A percentile compares a stretch with the other conserved stretches of the same genome.
Conservation (phyloP, 129 eudicot genomes). For the Pulicaria dysenterica region DNA sequence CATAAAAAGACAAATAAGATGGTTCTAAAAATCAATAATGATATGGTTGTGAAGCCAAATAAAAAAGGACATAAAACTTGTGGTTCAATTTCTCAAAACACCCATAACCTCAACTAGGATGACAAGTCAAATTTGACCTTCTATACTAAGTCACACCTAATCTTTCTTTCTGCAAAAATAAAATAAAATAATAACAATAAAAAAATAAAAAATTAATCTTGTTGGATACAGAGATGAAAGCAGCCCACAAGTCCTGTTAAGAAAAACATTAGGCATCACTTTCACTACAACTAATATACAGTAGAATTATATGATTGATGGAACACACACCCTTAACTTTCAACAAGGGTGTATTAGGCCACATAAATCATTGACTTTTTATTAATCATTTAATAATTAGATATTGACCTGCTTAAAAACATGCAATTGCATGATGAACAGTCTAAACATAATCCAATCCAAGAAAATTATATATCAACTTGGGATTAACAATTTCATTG, state of each 20-base stretch:
- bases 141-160: conserved; percentile 27
- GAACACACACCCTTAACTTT: conserved; percentile 33
- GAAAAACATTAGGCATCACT: conserved; percentile 32
- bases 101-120: conserved; percentile 56
- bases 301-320: conserved; percentile 19
- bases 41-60: conserved; percentile 23
- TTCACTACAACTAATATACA: conserved; percentile 43
- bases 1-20: conserved; percentile 7
- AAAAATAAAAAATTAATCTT: conserved; percentile 16
- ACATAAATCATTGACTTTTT: conserved; percentile 32
- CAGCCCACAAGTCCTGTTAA: conserved; percentile 26
- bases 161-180: conserved; percentile 19
- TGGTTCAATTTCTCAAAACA: conserved; percentile 50
- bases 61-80: not conserved
- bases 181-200: not conserved
- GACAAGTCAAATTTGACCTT: conserved; percentile 58
- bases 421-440: conserved; percentile 11
- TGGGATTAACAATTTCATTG: not conserved
- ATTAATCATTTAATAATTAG: not conserved
- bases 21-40: conserved; percentile 15
- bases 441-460: conserved; percentile 8
- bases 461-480: conserved; percentile 18
- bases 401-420: conserved; percentile 17
- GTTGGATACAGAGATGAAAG: conserved; percentile 33
- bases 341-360: conserved; percentile 21